These are phyloP conservation scores for Xerocomellus amylosporus DNA, from an alignment of 768 basidiomycete genomes.

Conservation along the genomic window DNA sequence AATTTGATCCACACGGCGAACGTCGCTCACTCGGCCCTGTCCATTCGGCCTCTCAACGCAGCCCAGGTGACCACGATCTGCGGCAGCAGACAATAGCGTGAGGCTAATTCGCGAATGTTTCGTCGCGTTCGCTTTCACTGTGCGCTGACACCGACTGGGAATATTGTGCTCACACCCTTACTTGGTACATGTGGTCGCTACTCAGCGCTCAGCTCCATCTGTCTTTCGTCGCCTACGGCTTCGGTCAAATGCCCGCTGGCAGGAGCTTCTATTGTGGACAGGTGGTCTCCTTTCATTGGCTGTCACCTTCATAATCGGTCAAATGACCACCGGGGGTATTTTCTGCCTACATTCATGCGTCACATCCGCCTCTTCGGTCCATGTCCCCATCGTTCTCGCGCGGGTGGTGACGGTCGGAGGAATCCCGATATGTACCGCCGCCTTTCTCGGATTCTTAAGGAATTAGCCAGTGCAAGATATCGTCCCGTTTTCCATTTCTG, in stretches of 20 bases:
- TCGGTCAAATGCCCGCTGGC: background rate
- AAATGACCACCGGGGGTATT: background rate
- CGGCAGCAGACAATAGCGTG: too few species aligned
- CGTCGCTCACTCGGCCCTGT: too few species aligned
- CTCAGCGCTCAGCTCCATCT: background rate
- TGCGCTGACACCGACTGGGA: background rate
- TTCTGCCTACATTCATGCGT: background rate
- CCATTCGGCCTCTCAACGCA: too few species aligned
- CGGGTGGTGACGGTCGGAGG: background rate
- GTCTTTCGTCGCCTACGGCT: background rate
- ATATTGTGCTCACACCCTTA: too few species aligned
- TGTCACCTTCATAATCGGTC: background rate
- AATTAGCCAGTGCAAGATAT: background rate
- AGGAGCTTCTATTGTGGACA: background rate
- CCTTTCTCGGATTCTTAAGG: constrained; percentile 7
- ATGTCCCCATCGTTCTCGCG: background rate
- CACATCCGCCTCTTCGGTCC: background rate
- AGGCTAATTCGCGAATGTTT: background rate
- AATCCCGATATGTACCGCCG: constrained; percentile 2
- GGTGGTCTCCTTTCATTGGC: background rate
- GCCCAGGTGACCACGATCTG: background rate
- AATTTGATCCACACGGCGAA: too few species aligned
- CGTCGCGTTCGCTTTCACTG: background rate
- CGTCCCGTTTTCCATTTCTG: background rate
- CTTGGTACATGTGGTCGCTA: too few species aligned